Evolutionary conservation across 192 early-diverging fungal genomes (phyloP).

Genomic region (Entomortierella beljakovae): DNA sequence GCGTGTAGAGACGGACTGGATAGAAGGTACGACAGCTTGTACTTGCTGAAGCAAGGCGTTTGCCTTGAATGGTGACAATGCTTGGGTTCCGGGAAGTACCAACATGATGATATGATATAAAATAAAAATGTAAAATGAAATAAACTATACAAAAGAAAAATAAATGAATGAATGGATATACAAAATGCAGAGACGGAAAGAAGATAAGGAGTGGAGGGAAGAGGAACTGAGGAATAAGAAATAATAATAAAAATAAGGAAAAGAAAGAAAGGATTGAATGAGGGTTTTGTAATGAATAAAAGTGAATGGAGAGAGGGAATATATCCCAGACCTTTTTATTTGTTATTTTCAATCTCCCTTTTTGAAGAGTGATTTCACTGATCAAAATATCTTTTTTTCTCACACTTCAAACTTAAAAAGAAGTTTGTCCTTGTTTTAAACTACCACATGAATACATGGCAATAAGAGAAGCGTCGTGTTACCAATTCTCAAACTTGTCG

Average conservation of each 20-base stretch:
- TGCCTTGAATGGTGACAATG: slow-evolving; percentile 82
- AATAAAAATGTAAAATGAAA: slow-evolving; percentile 6
- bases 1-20: slow-evolving; percentile 69
- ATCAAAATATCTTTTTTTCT: slow-evolving; percentile 6
- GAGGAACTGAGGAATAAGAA: background rate
- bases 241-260: slow-evolving; percentile 6
- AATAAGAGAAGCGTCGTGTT: too few relatives aligned
- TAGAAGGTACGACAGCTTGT: slow-evolving; percentile 62
- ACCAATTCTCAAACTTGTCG: too few relatives aligned
- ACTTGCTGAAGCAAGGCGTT: slow-evolving; percentile 69
- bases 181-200: background rate
- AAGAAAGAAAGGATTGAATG: background rate
- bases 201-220: background rate
- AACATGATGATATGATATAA: slow-evolving; percentile 69
- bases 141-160: slow-evolving; percentile 7
- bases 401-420: background rate
- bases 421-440: background rate
- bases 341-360: too few relatives aligned
- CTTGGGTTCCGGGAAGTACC: slow-evolving; percentile 85
- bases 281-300: too few relatives aligned
- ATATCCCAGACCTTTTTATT: background rate
- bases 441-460: too few relatives aligned
- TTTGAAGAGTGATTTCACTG: background rate
- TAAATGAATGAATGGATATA: slow-evolving; percentile 1
- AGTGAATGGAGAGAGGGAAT: background rate